A percentile compares a stretch with the other conserved stretches of the same genome.
Evolutionary conservation across 2,329 filamentous ascomycete genomes (phyloP).

Genomic region (Dothistroma pini): DNA sequence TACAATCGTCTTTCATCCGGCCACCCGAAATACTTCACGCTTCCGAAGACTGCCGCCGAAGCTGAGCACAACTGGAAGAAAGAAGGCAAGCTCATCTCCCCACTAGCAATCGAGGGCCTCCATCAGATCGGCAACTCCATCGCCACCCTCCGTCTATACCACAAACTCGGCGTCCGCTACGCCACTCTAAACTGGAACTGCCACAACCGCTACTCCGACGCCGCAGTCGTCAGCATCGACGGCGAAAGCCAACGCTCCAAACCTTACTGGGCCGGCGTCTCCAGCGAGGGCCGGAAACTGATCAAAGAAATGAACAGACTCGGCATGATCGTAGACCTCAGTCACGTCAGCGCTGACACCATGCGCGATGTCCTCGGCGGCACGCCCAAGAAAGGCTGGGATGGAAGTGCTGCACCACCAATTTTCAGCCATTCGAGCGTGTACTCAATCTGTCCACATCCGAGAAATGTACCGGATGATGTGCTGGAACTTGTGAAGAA

Average conservation of each 20-base stretch:
- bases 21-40: slow-evolving; percentile 69
- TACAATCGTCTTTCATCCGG: slow-evolving; percentile 59
- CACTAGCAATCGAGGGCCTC: slow-evolving; percentile 78
- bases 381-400: slow-evolving; percentile 53
- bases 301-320: slow-evolving; percentile 90
- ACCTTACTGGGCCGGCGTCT: slow-evolving; percentile 69
- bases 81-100: slow-evolving; percentile 61
- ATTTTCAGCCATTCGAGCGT: slow-evolving; percentile 89
- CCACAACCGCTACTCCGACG: slow-evolving; percentile 85
- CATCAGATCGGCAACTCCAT: slow-evolving; percentile 90
- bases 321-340: slow-evolving; percentile 89
- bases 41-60: slow-evolving; percentile 55
- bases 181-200: slow-evolving; percentile 91
- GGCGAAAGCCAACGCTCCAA: slow-evolving; percentile 42
- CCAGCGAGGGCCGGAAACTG: slow-evolving; percentile 62
- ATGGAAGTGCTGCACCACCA: slow-evolving; percentile 71
- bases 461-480: slow-evolving; percentile 84
- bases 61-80: slow-evolving; percentile 54
- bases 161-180: slow-evolving; percentile 78
- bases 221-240: slow-evolving; percentile 61
- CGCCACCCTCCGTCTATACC: slow-evolving; percentile 69
- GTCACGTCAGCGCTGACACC: slow-evolving; percentile 74
- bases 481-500: slow-evolving; percentile 72
- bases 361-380: slow-evolving; percentile 75
- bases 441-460: slow-evolving; percentile 76